Conservation (phyloP, 352 stramenopile species). For the Pythium myriotylum region DNA sequence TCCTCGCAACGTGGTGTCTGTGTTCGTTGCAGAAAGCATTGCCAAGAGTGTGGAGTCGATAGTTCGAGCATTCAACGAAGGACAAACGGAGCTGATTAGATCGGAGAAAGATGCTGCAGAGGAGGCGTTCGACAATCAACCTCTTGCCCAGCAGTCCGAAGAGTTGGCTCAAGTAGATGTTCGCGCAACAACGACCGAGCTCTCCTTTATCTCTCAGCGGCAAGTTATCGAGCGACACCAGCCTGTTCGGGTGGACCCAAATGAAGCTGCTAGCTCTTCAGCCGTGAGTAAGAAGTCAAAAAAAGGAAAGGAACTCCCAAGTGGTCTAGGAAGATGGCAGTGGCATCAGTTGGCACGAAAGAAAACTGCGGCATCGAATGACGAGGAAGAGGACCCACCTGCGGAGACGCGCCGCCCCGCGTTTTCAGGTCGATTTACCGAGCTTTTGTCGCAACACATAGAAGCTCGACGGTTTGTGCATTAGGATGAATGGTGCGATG, state of each 20-base stretch:
- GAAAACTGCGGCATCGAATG: slow-evolving; percentile 17
- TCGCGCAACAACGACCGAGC: slow-evolving; percentile 62
- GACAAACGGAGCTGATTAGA: slow-evolving; percentile 35
- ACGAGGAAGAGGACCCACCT: not conserved
- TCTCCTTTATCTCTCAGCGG: slow-evolving; percentile 77
- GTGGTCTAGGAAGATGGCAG: slow-evolving; percentile 62
- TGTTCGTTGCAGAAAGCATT: slow-evolving; percentile 49
- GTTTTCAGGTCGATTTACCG: slow-evolving; percentile 30
- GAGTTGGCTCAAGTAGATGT: slow-evolving; percentile 34
- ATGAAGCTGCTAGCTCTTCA: not conserved
- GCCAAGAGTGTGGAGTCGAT: slow-evolving; percentile 31
- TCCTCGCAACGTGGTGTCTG: slow-evolving; percentile 57
- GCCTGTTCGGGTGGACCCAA: slow-evolving; percentile 38
- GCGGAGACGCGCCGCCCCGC: slow-evolving; percentile 1
- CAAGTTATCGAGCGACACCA: slow-evolving; percentile 79
- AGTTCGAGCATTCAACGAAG: slow-evolving; percentile 55
- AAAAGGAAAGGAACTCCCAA: slow-evolving; percentile 28
- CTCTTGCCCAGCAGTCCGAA: slow-evolving; percentile 30
- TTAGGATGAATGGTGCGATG: too few species aligned
- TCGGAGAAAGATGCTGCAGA: slow-evolving; percentile 36
- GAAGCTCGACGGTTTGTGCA: slow-evolving; percentile 17
- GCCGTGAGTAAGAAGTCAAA: slow-evolving; percentile 50
- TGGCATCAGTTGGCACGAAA: slow-evolving; percentile 65
- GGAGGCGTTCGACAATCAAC: slow-evolving; percentile 36
- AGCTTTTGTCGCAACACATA: slow-evolving; percentile 33